Base-by-base conservation (phyloP, 148 eudicot genomes). In the Rhododendron henanense region DNA sequence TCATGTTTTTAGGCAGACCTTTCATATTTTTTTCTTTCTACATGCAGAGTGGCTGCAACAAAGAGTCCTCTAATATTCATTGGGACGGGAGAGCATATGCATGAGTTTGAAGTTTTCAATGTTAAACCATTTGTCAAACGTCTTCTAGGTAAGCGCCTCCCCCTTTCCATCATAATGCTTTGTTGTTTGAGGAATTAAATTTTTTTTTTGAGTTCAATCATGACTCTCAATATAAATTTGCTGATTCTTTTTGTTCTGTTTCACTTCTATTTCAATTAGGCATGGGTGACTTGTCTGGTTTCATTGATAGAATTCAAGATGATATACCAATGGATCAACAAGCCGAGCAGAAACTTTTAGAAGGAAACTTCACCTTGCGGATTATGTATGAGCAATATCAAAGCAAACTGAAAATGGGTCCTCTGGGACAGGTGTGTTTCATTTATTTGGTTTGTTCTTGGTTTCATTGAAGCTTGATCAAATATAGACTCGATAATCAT, bases 1-100 rank as follows among this genome's bases (percentile, higher is more conserved):
- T 41, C 45, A 41, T 41, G 45, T 41, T 41, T 41, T 41, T 41
- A 41, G 45, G 45, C 45, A 41, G 45, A 41, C 45, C 45, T 41
- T 41, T 41, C 7, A 5, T 41, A 41, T 41, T 41, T 41, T 47
- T 44, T 45, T 25, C 31, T 78, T 78, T 67, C 53, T 55, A 18
- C 53, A 4, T 92, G 87, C 94, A 97, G 99, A 85, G 99, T 97
- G 90, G 98, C 99, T 15, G 99, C 99, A 75, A 97, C 99, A 81
- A 97, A 95, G 89, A 95, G 98, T 89, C 99, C 99, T 44, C 95
- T 97, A 86, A 97, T 97, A 83, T 97, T 97, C 84, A 97, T 97
- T 84, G 99, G 99, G 84, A 97, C 99, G 37, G 99, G 99, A 88
- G 99, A 97, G 87, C 99, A 97, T 85, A 95, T 97, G 99, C 98